phyloP scores from a whole-genome alignment of 2,329 filamentous ascomycete species.

The Cladosporium sp. region DNA sequence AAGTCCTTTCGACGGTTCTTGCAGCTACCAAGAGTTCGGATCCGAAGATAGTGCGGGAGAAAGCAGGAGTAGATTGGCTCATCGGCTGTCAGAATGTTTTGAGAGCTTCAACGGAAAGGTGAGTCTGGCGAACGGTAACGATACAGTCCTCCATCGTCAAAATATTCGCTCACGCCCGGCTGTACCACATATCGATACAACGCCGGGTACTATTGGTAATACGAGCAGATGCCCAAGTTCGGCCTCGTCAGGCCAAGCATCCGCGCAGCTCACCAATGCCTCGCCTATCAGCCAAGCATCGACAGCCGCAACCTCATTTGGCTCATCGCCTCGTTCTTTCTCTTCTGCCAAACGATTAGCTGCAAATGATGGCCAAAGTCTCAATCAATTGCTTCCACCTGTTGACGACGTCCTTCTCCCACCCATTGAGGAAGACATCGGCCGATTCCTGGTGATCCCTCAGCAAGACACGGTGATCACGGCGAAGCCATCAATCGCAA shows the following conservation, averaged over 20 bases:
- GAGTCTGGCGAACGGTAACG: slow-evolving; percentile 5
- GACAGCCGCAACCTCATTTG: slow-evolving; percentile 31
- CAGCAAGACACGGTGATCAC: slow-evolving; percentile 26
- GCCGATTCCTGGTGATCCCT: slow-evolving; percentile 26
- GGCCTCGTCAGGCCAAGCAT: slow-evolving; percentile 5
- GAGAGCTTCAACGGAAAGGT: slow-evolving; percentile 10
- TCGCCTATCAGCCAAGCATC: slow-evolving; percentile 30
- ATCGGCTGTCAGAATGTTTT: slow-evolving; percentile 11
- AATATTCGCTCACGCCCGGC: neutral
- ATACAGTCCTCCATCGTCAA: slow-evolving; percentile 10
- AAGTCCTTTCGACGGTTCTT: slow-evolving; percentile 4
- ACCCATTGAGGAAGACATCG: slow-evolving; percentile 31
- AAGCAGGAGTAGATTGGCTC: slow-evolving; percentile 5
- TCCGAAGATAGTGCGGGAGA: neutral
- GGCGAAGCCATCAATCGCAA: slow-evolving; percentile 45
- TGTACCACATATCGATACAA: slow-evolving; percentile 9
- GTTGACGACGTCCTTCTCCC: slow-evolving; percentile 25
- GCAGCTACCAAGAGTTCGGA: neutral
- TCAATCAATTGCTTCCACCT: slow-evolving; percentile 19
- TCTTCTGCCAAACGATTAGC: slow-evolving; percentile 25
- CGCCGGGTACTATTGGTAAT: neutral
- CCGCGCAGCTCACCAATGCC: slow-evolving; percentile 9
- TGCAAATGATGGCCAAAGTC: slow-evolving; percentile 24
- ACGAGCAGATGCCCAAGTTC: slow-evolving; percentile 1
- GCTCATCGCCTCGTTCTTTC: slow-evolving; percentile 22